Conservation (phyloP, 1,284 basidiomycete species). For the Athelia psychrophila region DNA sequence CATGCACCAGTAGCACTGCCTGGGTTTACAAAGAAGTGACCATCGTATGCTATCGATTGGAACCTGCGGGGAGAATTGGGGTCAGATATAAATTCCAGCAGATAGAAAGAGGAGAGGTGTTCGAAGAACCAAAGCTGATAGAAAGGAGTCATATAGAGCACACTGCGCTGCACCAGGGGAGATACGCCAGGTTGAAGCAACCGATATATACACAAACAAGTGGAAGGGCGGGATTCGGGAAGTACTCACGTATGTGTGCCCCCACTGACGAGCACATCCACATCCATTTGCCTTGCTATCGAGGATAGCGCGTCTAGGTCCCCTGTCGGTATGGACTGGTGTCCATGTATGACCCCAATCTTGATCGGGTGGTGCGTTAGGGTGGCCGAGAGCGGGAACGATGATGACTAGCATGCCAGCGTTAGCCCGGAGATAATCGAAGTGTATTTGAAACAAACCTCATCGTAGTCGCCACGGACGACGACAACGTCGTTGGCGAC, state of each 20-base stretch:
- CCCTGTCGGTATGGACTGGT: constrained; percentile 91
- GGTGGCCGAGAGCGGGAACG: constrained; percentile 82
- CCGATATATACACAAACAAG: background rate
- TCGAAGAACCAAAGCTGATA: background rate
- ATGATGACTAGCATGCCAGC: constrained; percentile 41
- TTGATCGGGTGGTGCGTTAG: constrained; percentile 88
- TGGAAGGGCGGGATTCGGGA: background rate
- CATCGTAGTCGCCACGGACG: constrained; percentile 94
- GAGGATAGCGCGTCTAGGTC: constrained; percentile 87
- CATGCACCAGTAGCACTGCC: constrained; percentile 96
- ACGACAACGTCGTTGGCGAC: constrained; percentile 94
- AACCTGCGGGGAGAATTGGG: constrained; percentile 61
- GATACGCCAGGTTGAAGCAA: too few species aligned
- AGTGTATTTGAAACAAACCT: constrained; percentile 50
- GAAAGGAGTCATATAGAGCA: too few species aligned
- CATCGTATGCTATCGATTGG: constrained; percentile 90
- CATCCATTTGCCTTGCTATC: constrained; percentile 94
- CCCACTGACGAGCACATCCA: constrained; percentile 92
- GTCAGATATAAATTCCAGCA: background rate
- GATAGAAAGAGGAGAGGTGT: background rate
- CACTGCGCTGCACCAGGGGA: too few species aligned
- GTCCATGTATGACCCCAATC: constrained; percentile 93
- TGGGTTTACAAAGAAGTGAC: constrained; percentile 94
- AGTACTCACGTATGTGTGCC: constrained; percentile 87
- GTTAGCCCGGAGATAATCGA: constrained; percentile 14